Conservation (phyloP, 306 rosid species). For the Acacia crassicarpa region DNA sequence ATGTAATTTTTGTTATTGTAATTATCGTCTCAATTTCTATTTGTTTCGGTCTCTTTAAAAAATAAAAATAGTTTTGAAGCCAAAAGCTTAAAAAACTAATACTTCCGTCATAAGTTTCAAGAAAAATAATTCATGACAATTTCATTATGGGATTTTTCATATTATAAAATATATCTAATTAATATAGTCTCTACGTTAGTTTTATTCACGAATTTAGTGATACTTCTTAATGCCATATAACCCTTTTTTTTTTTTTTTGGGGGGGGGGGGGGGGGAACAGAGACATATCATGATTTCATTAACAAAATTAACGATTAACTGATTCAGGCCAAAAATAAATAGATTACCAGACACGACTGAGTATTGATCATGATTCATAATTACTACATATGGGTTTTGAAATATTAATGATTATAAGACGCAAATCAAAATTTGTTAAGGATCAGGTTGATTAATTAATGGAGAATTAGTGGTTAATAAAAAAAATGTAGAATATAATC, state of each 20-base stretch:
- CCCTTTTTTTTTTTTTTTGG: too few species aligned
- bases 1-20: too few species aligned
- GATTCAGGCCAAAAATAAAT: too few species aligned
- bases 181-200: not conserved
- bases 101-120: not conserved
- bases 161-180: not conserved
- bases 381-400: not conserved
- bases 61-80: too few species aligned
- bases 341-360: too few species aligned
- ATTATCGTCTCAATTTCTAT: too few species aligned
- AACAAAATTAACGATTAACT: too few species aligned
- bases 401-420: not conserved
- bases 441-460: not conserved
- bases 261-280: too few species aligned
- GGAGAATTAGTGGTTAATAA: not conserved
- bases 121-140: not conserved
- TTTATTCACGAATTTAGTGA: not conserved
- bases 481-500: not conserved
- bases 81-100: not conserved
- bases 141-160: not conserved
- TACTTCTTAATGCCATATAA: not conserved
- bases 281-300: too few species aligned
- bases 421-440: not conserved
- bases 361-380: too few species aligned
- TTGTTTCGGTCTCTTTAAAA: not conserved